Evolutionary conservation across 1,139 yeast genomes (phyloP).

Genomic region (Debaryomyces psychrophilus): DNA sequence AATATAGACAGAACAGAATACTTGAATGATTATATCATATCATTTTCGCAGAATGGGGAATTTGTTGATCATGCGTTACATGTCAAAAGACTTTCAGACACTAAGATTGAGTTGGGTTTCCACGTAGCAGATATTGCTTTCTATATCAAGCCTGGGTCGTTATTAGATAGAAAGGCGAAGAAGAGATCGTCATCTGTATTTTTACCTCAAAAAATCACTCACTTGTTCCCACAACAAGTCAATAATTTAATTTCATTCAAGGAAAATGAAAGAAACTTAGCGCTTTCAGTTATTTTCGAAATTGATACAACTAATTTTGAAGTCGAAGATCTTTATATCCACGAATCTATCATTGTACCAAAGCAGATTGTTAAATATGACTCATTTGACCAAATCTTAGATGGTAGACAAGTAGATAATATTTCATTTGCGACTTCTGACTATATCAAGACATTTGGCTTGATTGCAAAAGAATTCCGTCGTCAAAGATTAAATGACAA

Average conservation of each 20-base stretch:
- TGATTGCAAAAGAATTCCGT: slow-evolving; percentile 72
- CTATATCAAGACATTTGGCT: slow-evolving; percentile 63
- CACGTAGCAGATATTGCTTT: slow-evolving; percentile 82
- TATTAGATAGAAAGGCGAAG: slow-evolving; percentile 85
- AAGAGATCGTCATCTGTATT: slow-evolving; percentile 89
- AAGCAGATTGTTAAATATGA: slow-evolving; percentile 55
- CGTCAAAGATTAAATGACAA: slow-evolving; percentile 66
- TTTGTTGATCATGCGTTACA: slow-evolving; percentile 81
- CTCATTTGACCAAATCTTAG: slow-evolving; percentile 54
- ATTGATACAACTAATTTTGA: slow-evolving; percentile 75
- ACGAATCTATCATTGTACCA: slow-evolving; percentile 72
- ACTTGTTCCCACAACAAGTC: slow-evolving; percentile 70
- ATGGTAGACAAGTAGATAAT: slow-evolving; percentile 30
- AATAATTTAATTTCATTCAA: slow-evolving; percentile 64
- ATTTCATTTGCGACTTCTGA: slow-evolving; percentile 66
- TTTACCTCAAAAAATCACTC: slow-evolving; percentile 76
- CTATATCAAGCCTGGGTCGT: slow-evolving; percentile 69
- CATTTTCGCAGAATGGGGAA: slow-evolving; percentile 63
- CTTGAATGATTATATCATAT: slow-evolving; percentile 63
- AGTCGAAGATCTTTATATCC: slow-evolving; percentile 76
- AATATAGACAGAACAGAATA: slow-evolving; percentile 57
- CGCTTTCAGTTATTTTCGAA: slow-evolving; percentile 81
- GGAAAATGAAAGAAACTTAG: slow-evolving; percentile 62
- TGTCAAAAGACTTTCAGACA: slow-evolving; percentile 59
- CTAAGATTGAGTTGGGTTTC: slow-evolving; percentile 72